Base-by-base conservation (phyloP, 2,329 filamentous ascomycete species). In the Xylariaceae sp. region DNA sequence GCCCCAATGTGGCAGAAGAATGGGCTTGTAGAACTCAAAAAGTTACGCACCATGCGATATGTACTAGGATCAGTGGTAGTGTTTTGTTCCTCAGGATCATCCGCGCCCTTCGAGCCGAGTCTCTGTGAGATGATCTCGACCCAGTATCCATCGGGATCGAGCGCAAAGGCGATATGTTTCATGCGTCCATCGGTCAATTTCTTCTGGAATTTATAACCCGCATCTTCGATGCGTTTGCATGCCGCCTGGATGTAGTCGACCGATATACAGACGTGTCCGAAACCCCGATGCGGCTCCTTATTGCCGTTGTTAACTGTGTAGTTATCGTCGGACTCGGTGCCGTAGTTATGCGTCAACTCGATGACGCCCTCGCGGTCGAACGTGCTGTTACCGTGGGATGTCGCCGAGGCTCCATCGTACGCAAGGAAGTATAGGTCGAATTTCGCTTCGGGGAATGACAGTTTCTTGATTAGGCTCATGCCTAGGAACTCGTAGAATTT, bases 341-440 rank as follows among this genome's bases (percentile, higher is more conserved):
- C 95, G 75, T 96, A 92, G 76, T 88, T 88, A 75, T 88, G 85
- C 52, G 86, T 88, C 62, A 99, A 83, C 76, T 99, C 95, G 64
- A 99, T 86, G 36, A 98, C 83, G 43, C 91, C 95, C 75, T 96
- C 89, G 52, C 95, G 89, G 75, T 96, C 91, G 79, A 88, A 93
- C 26, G 76, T 71, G 70, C 88, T 85, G 62, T 87, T 87, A 68
- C 88, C 89, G 55, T 84, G 80, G 8, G 90, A 95, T n/a, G 85
- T 78, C 12, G 94, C 89, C 33, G 84, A 80, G 8, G 91, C 85
- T 28, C 86, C 84, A 72, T 96, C 89, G 77, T 96, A 98, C 58
- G 88, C 92, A 58, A 99, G 82, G 78, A 98, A 98, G 81, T 98
- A 98, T 24, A 97, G 86, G 69, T 95, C 91, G 75, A 98, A 98